A percentile compares a stretch with the other conserved stretches of the same genome.
phyloP scores from a whole-genome alignment of 2,329 filamentous ascomycete genomes.

The Sordariomycetes sp. region DNA sequence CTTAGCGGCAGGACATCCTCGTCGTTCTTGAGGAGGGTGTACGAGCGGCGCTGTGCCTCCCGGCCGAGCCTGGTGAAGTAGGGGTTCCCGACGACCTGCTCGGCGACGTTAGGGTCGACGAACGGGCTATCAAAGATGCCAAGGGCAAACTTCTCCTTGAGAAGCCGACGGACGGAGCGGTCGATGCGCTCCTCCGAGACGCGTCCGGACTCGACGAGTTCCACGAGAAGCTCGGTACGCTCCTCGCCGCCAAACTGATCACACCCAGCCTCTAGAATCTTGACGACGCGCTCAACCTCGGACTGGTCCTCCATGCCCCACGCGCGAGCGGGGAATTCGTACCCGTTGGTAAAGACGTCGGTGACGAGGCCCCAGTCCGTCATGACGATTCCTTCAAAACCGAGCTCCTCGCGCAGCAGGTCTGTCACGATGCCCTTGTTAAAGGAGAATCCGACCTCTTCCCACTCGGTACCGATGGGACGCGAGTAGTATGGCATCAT shows the following conservation, averaged over 20 bases:
- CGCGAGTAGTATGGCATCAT: neutral
- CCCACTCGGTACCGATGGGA: neutral
- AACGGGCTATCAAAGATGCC: neutral
- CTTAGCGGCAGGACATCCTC: neutral
- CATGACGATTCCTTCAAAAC: neutral
- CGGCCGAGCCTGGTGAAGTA: neutral
- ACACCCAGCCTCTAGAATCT: neutral
- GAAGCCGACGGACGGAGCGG: neutral
- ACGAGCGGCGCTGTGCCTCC: neutral
- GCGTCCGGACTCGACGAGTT: neutral
- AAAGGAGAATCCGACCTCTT: neutral
- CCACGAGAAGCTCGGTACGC: neutral
- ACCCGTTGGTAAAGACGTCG: neutral
- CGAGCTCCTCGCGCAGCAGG: neutral
- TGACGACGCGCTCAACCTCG: neutral
- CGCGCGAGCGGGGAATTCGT: neutral
- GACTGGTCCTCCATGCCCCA: neutral
- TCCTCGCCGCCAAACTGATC: neutral
- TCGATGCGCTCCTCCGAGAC: neutral
- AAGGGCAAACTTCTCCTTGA: neutral
- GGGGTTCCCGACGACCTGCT: neutral
- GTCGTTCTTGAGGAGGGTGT: neutral
- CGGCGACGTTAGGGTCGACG: neutral
- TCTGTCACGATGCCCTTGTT: neutral
- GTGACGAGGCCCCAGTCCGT: neutral